Evolutionary conservation across 2,329 filamentous ascomycete genomes (phyloP).

Genomic region (Lecanosticta acicola): DNA sequence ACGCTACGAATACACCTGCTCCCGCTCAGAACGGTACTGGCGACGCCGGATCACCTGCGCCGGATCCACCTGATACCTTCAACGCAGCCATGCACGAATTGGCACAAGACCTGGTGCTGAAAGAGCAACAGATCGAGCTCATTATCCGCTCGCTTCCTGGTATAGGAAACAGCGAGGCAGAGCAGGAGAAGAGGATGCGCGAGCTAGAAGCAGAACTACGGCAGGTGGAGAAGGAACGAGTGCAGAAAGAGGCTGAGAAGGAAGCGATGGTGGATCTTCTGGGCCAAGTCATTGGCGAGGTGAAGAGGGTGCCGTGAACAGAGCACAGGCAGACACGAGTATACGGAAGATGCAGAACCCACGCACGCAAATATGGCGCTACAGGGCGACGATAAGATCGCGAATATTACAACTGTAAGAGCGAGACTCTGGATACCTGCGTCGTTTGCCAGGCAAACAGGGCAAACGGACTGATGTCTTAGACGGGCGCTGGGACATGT

Average conservation of each 20-base stretch:
- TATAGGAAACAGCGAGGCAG: slow-evolving; percentile 68
- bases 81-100: slow-evolving; percentile 64
- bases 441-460: slow-evolving; percentile 7
- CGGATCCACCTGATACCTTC: slow-evolving; percentile 60
- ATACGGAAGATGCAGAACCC: no score
- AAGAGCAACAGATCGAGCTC: slow-evolving; percentile 77
- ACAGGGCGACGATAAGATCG: no score
- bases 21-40: slow-evolving; percentile 18
- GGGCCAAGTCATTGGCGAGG: slow-evolving; percentile 43
- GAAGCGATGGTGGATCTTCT: slow-evolving; percentile 41
- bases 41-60: slow-evolving; percentile 46
- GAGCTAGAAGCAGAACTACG: slow-evolving; percentile 41
- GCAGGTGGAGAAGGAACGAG: slow-evolving; percentile 38
- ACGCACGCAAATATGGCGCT: no score
- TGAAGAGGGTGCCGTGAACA: slow-evolving; percentile 31
- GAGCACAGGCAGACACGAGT: not conserved
- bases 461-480: not conserved
- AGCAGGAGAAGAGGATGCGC: slow-evolving; percentile 60
- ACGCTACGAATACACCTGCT: slow-evolving; percentile 7
- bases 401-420: no score
- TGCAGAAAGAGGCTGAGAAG: slow-evolving; percentile 38
- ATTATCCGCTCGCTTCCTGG: slow-evolving; percentile 71
- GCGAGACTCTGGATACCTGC: not conserved
- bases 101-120: slow-evolving; percentile 68
- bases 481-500: not conserved